phyloP scores from a whole-genome alignment of 2,329 filamentous ascomycete species.

The Fusarium armeniacum region DNA sequence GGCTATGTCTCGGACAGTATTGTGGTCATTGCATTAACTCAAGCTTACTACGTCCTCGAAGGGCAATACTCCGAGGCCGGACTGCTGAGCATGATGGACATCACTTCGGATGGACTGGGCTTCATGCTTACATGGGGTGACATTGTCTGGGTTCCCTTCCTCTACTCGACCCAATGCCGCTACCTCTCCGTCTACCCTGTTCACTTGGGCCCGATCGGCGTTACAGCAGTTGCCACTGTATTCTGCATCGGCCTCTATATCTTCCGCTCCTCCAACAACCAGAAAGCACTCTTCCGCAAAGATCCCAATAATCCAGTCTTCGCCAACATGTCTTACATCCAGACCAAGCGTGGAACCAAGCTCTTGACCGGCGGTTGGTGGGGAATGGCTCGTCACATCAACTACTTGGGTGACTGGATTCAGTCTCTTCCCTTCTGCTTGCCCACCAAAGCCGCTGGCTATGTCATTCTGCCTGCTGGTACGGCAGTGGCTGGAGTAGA shows the following conservation, averaged over 20 bases:
- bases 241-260: conserved; percentile 81
- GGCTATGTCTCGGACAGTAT: conserved; percentile 88
- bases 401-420: conserved; percentile 93
- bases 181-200: conserved; percentile 87
- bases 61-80: conserved; percentile 86
- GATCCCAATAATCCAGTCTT: conserved; percentile 84
- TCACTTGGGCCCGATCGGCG: conserved; percentile 75
- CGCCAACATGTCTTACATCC: conserved; percentile 82
- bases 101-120: conserved; percentile 90
- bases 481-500: conserved; percentile 57
- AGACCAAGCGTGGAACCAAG: conserved; percentile 83
- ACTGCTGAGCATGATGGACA: conserved; percentile 90
- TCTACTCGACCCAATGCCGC: conserved; percentile 84
- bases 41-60: conserved; percentile 86
- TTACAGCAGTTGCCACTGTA: conserved; percentile 73
- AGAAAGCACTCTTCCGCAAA: conserved; percentile 94
- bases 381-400: conserved; percentile 90
- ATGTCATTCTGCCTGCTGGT: conserved; percentile 72
- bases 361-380: conserved; percentile 90
- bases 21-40: conserved; percentile 78
- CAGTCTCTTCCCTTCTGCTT: conserved; percentile 89
- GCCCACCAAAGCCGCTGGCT: conserved; percentile 86
- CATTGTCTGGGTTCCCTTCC: conserved; percentile 89
- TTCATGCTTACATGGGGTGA: conserved; percentile 95
- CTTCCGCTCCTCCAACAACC: conserved; percentile 88